phyloP scores from a whole-genome alignment of 2,329 filamentous ascomycete genomes.

The Fusarium nematophilum region DNA sequence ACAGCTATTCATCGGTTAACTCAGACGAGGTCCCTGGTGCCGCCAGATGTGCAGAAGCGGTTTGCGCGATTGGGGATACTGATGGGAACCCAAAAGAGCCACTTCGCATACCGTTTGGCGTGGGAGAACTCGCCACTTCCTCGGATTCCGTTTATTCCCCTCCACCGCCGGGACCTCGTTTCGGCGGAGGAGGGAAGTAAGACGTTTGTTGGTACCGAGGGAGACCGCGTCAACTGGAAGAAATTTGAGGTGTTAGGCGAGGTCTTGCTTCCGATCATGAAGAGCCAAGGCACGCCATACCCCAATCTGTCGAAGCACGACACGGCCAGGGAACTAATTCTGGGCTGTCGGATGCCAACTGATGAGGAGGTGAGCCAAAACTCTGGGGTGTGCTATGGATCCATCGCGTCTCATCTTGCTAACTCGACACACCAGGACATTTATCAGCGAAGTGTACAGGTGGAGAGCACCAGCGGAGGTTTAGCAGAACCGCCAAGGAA shows the following conservation, averaged over 20 bases:
- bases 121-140: slow-evolving; percentile 96
- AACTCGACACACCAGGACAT: slow-evolving; percentile 63
- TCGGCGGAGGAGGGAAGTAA: slow-evolving; percentile 92
- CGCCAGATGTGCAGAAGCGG: slow-evolving; percentile 78
- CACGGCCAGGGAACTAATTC: slow-evolving; percentile 76
- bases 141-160: slow-evolving; percentile 91
- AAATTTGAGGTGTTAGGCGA: slow-evolving; percentile 98
- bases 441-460: slow-evolving; percentile 69
- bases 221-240: slow-evolving; percentile 91
- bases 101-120: slow-evolving; percentile 94
- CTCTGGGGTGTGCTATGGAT: too few relatives aligned
- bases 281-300: slow-evolving; percentile 88
- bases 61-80: slow-evolving; percentile 90
- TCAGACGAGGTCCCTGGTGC: slow-evolving; percentile 82
- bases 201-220: slow-evolving; percentile 82
- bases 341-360: slow-evolving; percentile 83
- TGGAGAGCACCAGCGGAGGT: slow-evolving; percentile 63
- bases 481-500: slow-evolving; percentile 66
- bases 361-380: slow-evolving; percentile 82
- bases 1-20: slow-evolving; percentile 85
- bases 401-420: slow-evolving; percentile 20
- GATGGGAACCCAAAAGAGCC: slow-evolving; percentile 92
- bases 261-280: slow-evolving; percentile 89
- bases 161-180: slow-evolving; percentile 89
- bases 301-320: slow-evolving; percentile 77